Evolutionary conservation across 805 yeast species (phyloP), one percentile per base, ranked within the genome.

Genomic region (Suhomyces pyralidae): DNA sequence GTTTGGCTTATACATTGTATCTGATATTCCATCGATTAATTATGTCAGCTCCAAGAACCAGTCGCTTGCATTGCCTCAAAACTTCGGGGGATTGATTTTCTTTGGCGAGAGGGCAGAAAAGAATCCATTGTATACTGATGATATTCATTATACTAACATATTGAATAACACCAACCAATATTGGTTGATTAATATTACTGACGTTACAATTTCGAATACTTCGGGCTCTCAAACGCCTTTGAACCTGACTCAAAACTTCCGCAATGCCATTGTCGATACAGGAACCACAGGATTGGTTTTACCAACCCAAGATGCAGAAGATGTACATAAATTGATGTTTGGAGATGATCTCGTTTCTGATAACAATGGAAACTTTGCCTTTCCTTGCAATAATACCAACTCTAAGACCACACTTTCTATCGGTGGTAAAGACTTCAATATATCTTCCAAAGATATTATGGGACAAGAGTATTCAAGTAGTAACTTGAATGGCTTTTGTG

Each of bases 261-360:
- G 80, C 61, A 55, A 63, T 3, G 84, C 82, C 6, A 73, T 84
- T 26, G 69, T 85, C 19, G 90, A 85, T 63, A 81, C 86, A 6
- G 90, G 90, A 20, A 84, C 90, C 2, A 84, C 89, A 0, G 79
- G 85, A 3, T 65, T 85, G 24, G 81, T 81, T 3, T 65, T 83
- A 43, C 82, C 87, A 5, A 65, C 77, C 10, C 69, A 64, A 22
- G 89, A 85, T 60, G 88, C 89, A 1, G 53, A 73, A 40, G 69
- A 56, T 20, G 51, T 84, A 14, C 89, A 85, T 61, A 45, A 54
- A 40, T 34, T 53, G 28, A 66, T 84, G 4, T 81, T 71, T 58
- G 83, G 85, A 49, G 57, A 62, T 14, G 64, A 70, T 36, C 71
- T 83, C 7, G 65, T 81, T 53, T 75, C 85, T 7, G 89, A 85